Conservation (phyloP, 192 early-diverging fungal species). For the Backusella luteola region DNA sequence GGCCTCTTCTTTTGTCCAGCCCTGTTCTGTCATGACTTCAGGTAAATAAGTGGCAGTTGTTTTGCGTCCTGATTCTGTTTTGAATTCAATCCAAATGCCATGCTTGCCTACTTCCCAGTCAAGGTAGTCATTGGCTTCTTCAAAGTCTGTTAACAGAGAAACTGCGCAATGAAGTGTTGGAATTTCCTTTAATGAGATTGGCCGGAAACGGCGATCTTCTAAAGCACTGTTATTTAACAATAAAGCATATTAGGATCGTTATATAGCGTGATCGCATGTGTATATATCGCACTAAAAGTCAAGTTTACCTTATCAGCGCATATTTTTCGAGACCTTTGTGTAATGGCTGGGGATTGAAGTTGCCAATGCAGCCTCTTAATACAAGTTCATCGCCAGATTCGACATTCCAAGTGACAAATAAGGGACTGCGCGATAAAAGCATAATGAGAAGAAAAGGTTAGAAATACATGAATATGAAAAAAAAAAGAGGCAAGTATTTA, state of each 20-base stretch:
- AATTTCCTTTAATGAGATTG: constrained; percentile 70
- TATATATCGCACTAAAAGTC: background rate
- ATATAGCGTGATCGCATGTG: too few relatives aligned
- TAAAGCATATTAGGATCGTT: background rate
- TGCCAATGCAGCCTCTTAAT: constrained; percentile 94
- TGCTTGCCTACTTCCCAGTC: constrained; percentile 94
- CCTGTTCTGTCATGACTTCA: constrained; percentile 85
- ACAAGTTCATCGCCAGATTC: constrained; percentile 36
- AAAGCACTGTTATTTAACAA: constrained; percentile 63
- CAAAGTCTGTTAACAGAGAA: constrained; percentile 88
- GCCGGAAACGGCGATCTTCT: constrained; percentile 79
- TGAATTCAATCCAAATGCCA: constrained; percentile 94
- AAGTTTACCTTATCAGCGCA: constrained; percentile 66
- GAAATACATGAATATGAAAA: background rate
- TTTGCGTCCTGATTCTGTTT: constrained; percentile 43
- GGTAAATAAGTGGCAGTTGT: constrained; percentile 88
- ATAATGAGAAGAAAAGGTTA: background rate
- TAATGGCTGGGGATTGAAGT: constrained; percentile 72
- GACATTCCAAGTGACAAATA: constrained; percentile 84
- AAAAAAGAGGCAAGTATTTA: constrained; percentile 32
- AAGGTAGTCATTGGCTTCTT: constrained; percentile 62
- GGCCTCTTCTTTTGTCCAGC: constrained; percentile 83
- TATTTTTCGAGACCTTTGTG: constrained; percentile 74
- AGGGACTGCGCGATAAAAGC: constrained; percentile 49
- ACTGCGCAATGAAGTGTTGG: constrained; percentile 69